A percentile compares a stretch with the other conserved stretches of the same genome.
phyloP scores from a whole-genome alignment of 176 grass and related monocot species.

The Triticum turgidum region DNA sequence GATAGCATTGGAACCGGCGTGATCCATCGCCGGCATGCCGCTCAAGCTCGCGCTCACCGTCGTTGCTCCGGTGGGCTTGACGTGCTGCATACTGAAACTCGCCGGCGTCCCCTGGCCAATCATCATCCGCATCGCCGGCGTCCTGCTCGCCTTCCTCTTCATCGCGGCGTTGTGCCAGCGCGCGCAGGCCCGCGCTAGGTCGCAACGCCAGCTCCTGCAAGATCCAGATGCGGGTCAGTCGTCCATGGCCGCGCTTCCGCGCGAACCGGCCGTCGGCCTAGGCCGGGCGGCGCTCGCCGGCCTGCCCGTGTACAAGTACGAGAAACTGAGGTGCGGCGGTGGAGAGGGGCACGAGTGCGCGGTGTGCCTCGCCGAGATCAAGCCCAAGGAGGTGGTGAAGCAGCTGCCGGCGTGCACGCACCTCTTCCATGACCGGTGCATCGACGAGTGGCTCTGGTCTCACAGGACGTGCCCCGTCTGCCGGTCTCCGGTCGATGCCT shows the following conservation, averaged over 20 bases:
- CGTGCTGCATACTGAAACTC: not conserved
- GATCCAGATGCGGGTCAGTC: not conserved
- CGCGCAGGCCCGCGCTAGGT: not conserved
- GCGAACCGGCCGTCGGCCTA: not conserved
- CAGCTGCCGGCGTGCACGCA: conserved; percentile 45
- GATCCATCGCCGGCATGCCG: conserved; percentile 9
- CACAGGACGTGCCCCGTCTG: conserved; percentile 58
- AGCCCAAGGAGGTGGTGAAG: conserved; percentile 32
- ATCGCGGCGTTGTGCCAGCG: conserved; percentile 13
- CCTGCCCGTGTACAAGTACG: conserved; percentile 27
- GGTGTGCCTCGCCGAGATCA: conserved; percentile 37
- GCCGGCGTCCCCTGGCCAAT: conserved; percentile 5
- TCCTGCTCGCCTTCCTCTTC: conserved; percentile 9
- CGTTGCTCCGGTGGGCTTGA: not conserved
- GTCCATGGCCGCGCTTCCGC: not conserved
- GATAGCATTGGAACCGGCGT: too few species aligned
- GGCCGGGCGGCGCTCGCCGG: not conserved
- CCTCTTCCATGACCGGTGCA: conserved; percentile 51
- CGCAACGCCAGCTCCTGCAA: not conserved
- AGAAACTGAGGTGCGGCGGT: not conserved
- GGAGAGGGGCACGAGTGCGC: conserved; percentile 18
- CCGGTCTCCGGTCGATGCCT: conserved; percentile 8
- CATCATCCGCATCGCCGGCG: not conserved
- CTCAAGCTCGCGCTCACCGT: conserved; percentile 22
- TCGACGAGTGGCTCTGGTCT: conserved; percentile 44